These are phyloP conservation scores for Lichtheimia ornata DNA, from an alignment of 371 early-diverging fungal species.

Conservation along the genomic window DNA sequence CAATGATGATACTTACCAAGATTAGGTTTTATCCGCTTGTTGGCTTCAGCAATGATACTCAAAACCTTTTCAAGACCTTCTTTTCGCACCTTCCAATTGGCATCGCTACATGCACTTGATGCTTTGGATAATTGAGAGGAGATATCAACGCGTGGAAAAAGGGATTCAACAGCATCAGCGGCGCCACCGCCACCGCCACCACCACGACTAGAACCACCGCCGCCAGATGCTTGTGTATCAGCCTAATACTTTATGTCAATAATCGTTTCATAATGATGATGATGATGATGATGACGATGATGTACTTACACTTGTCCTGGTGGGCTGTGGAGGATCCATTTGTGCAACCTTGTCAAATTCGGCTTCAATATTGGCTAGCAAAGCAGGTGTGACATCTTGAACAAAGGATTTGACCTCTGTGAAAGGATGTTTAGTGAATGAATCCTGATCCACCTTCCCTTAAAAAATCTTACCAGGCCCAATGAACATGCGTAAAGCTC, in stretches of 20 bases:
- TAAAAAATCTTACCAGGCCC: slow-evolving; percentile 68
- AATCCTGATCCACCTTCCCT: not conserved
- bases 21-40: slow-evolving; percentile 84
- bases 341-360: slow-evolving; percentile 90
- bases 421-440: slow-evolving; percentile 2
- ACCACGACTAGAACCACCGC: slow-evolving; percentile 16
- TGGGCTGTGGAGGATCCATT: slow-evolving; percentile 77
- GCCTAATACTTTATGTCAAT: not conserved
- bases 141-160: slow-evolving; percentile 89
- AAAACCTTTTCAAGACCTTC: slow-evolving; percentile 87
- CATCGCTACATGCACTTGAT: slow-evolving; percentile 70
- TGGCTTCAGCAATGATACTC: slow-evolving; percentile 69
- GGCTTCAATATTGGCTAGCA: slow-evolving; percentile 81
- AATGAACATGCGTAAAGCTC: slow-evolving; percentile 78
- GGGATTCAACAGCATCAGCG: slow-evolving; percentile 74
- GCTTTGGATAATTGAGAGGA: slow-evolving; percentile 43
- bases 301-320: slow-evolving; percentile 41
- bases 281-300: too few species aligned
- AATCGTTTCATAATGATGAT: not conserved
- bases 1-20: slow-evolving; percentile 41
- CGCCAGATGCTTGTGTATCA: slow-evolving; percentile 8
- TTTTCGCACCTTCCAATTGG: slow-evolving; percentile 94
- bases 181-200: slow-evolving; percentile 23
- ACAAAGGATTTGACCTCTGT: slow-evolving; percentile 73
- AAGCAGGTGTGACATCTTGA: slow-evolving; percentile 82